Evolutionary conservation across 352 stramenopile genomes (phyloP).

Genomic region (Blastocystis sp.): DNA sequence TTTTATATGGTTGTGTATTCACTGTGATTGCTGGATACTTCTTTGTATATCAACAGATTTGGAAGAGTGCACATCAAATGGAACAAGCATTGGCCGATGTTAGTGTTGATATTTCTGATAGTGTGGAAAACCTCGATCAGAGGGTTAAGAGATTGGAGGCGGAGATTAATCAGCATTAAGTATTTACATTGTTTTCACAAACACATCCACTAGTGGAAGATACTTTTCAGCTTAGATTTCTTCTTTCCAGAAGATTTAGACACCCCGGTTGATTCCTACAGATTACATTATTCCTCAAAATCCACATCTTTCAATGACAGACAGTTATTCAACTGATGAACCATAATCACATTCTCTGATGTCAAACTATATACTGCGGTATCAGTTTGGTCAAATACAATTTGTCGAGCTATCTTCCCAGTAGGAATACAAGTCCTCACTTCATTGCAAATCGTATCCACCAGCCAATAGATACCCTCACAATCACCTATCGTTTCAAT

Average conservation of each 20-base stretch:
- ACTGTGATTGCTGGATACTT: slow-evolving; percentile 41
- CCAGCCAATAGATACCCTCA: neutral
- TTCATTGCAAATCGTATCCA: neutral
- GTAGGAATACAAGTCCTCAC: neutral
- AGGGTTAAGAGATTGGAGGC: neutral
- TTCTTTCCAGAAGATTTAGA: no score
- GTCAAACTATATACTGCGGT: neutral
- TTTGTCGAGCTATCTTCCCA: neutral
- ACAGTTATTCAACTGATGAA: slow-evolving; percentile 18
- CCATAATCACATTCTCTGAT: neutral
- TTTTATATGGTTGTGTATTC: slow-evolving; percentile 27
- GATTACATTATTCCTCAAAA: neutral
- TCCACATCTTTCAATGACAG: neutral
- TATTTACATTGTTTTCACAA: neutral
- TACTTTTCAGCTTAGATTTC: no score
- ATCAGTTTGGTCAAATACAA: neutral
- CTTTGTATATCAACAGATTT: slow-evolving; percentile 49
- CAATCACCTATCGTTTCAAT: neutral
- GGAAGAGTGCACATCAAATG: slow-evolving; percentile 51
- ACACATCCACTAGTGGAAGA: neutral
- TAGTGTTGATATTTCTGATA: slow-evolving; percentile 32
- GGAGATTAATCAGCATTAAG: neutral
- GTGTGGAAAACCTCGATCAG: slow-evolving; percentile 2
- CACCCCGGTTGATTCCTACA: no score
- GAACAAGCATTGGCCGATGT: slow-evolving; percentile 51